Evolutionary conservation across 2,329 filamentous ascomycete species (phyloP).

Genomic region (Alternaria conjuncta): DNA sequence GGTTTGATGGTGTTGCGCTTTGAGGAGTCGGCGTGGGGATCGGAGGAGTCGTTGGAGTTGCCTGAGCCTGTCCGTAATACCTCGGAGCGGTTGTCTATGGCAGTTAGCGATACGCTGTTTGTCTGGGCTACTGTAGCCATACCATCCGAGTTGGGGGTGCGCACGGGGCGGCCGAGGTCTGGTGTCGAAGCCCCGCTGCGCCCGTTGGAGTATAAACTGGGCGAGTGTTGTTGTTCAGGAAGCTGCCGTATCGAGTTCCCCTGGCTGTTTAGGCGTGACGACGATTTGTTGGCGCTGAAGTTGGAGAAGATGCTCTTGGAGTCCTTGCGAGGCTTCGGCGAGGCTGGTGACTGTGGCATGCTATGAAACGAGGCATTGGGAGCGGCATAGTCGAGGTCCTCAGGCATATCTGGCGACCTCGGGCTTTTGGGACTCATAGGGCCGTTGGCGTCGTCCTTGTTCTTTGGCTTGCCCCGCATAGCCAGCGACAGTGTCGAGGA

Average conservation of each 20-base stretch:
- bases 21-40: conserved; percentile 26
- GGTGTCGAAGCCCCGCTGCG: conserved; percentile 56
- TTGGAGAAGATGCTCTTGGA: conserved; percentile 56
- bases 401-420: conserved; percentile 34
- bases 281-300: conserved; percentile 56
- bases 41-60: conserved; percentile 35
- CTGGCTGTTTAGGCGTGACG: conserved; percentile 49
- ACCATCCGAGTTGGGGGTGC: conserved; percentile 48
- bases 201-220: conserved; percentile 49
- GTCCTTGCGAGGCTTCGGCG: conserved; percentile 47
- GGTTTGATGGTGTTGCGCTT: conserved; percentile 35
- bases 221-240: conserved; percentile 42
- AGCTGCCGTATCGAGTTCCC: conserved; percentile 44
- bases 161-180: conserved; percentile 51
- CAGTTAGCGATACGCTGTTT: conserved; percentile 5
- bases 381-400: conserved; percentile 34
- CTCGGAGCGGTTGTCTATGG: conserved; percentile 42
- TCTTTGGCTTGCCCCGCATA: conserved; percentile 44
- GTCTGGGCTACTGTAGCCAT: conserved; percentile 5
- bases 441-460: conserved; percentile 33
- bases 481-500: conserved; percentile 46
- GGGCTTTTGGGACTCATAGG: conserved; percentile 46
- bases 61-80: conserved; percentile 36
- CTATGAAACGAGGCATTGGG: conserved; percentile 40
- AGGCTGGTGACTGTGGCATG: conserved; percentile 42